A percentile compares a stretch with the other conserved stretches of the same genome.
phyloP scores from a whole-genome alignment of 2,329 filamentous ascomycete species.

The Cephalotrichum gorgonifer region DNA sequence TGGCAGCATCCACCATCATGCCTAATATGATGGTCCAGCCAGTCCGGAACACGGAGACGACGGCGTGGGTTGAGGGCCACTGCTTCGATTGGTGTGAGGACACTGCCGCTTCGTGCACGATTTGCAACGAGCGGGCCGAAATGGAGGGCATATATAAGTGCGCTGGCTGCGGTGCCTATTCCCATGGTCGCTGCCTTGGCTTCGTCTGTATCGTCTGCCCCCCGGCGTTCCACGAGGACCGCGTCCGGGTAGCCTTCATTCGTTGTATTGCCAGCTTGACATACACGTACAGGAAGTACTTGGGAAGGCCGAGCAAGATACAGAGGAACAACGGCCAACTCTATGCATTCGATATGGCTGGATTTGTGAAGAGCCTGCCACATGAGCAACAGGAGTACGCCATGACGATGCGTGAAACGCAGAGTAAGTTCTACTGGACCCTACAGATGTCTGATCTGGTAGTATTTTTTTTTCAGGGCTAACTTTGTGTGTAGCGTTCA shows the following conservation, averaged over 20 bases:
- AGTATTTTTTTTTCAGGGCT: background rate
- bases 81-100: conserved; percentile 62
- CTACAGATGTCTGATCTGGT: background rate
- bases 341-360: conserved; percentile 55
- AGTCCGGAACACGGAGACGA: conserved; percentile 68
- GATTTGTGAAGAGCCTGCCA: conserved; percentile 53
- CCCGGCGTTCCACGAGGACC: conserved; percentile 50
- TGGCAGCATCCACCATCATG: conserved; percentile 80
- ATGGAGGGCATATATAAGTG: conserved; percentile 68
- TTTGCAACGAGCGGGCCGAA: conserved; percentile 67
- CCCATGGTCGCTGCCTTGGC: conserved; percentile 51
- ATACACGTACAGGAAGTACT: conserved; percentile 55
- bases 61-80: conserved; percentile 77
- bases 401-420: conserved; percentile 54
- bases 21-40: conserved; percentile 73
- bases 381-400: conserved; percentile 57
- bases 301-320: conserved; percentile 47
- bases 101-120: conserved; percentile 50
- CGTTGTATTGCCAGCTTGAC: conserved; percentile 55
- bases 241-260: conserved; percentile 53
- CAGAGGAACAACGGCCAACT: conserved; percentile 51
- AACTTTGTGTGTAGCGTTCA: conserved; percentile 37
- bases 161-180: conserved; percentile 47
- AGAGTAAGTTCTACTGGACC: conserved; percentile 34
- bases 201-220: conserved; percentile 55